Evolutionary conservation across 2,329 filamentous ascomycete species (phyloP).

Genomic region (Fusarium transvaalense): DNA sequence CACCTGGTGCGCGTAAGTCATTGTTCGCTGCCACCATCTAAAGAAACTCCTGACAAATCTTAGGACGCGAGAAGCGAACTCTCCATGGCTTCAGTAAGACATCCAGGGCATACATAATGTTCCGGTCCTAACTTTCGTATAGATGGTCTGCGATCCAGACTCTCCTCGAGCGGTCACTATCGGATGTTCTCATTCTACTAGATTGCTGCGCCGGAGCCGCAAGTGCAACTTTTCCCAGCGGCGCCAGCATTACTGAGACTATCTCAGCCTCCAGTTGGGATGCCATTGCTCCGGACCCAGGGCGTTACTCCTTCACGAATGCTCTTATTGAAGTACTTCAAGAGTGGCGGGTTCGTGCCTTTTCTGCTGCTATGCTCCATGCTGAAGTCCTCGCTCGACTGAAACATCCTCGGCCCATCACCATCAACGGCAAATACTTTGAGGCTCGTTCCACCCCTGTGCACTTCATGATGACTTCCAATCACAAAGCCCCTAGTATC

Average conservation of each 20-base stretch:
- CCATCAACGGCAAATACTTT: slow-evolving; percentile 68
- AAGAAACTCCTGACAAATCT: slow-evolving; percentile 18
- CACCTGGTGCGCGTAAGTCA: slow-evolving; percentile 69
- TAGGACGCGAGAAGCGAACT: slow-evolving; percentile 64
- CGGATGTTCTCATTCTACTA: slow-evolving; percentile 69
- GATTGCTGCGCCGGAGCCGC: slow-evolving; percentile 72
- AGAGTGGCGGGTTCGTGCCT: slow-evolving; percentile 67
- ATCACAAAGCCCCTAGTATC: slow-evolving; percentile 70
- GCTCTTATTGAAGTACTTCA: slow-evolving; percentile 70
- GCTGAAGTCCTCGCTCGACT: slow-evolving; percentile 70
- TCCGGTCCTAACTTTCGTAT: slow-evolving; percentile 12
- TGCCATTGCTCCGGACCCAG: slow-evolving; percentile 70
- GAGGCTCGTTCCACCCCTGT: slow-evolving; percentile 70
- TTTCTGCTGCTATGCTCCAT: slow-evolving; percentile 72
- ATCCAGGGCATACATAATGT: not conserved
- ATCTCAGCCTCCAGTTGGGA: slow-evolving; percentile 74
- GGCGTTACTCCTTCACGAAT: slow-evolving; percentile 70
- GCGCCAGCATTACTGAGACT: slow-evolving; percentile 70
- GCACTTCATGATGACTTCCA: slow-evolving; percentile 73
- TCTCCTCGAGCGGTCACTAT: slow-evolving; percentile 67
- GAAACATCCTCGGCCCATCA: slow-evolving; percentile 69
- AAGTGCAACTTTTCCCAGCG: slow-evolving; percentile 69
- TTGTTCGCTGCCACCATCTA: not conserved
- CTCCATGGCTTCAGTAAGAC: slow-evolving; percentile 67
- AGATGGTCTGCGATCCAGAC: slow-evolving; percentile 73